Base-by-base conservation (phyloP, 2,329 filamentous ascomycete species). In the Botrytis cinerea region DNA sequence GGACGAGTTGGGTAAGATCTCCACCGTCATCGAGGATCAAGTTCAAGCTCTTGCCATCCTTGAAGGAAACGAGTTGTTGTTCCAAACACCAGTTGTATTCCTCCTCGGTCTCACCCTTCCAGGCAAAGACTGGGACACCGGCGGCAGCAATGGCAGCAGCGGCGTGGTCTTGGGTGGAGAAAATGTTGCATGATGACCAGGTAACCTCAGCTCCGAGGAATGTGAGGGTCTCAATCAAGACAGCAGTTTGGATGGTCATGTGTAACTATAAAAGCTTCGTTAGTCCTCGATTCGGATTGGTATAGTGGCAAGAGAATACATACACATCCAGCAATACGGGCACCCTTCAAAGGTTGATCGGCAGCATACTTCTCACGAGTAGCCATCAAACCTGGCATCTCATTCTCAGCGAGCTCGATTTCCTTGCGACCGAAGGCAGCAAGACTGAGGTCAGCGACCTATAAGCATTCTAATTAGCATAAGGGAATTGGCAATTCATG, bases 81-180 rank as follows among this genome's bases (percentile, higher is more conserved):
- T 98, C 95, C 82, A 98, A 88, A 86, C 96, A 99, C 96, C 96
- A 98, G 86, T 97, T 90, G 91, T 98, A 99, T 89, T 98, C 96
- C 87, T 98, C 96, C 87, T 99, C 96, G 80, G 95, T 97, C 93
- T 99, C 96, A 60, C 78, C 88, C 86, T 90, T 91, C 88, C 89
- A 90, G 84, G 89, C 88, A 78, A 90, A 89, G 81, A 99, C 95
- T 81, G 95, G 95, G 78, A 97, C 92, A 84, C 79, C 80, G 35
- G 75, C 78, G 74, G 95, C 96, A 80, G 96, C 96, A 86, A 99
- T 98, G 84, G 96, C 96, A 79, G 96, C 95, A 72, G 96, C 96
- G 81, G 96, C 96, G 87, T 98, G 95, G 87, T 98, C 96, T 86
- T 98, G 87, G 81, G 95, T 98, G 84, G 93, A 96, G 92, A 98